Base-by-base conservation (phyloP, 139 green algal genomes). In the Closterium sp. region DNA sequence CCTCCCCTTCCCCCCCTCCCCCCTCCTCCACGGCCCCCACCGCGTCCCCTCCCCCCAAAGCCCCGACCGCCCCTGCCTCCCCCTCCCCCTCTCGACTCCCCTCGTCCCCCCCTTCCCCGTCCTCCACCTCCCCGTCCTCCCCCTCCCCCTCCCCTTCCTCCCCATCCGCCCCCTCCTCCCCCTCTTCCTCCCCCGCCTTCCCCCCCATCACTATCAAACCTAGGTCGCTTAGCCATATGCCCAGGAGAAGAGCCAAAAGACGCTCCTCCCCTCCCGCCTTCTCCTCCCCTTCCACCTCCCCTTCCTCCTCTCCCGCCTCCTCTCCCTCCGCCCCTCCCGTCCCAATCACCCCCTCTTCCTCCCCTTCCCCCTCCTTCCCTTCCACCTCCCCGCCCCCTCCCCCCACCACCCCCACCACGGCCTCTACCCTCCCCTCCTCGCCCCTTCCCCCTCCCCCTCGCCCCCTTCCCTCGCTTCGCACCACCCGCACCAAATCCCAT, bases 391-490 rank as follows among this genome's bases (percentile, higher is more conserved):
- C 50, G 50, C 1, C 50, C 38, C 50, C 50, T 73, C 9, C 45
- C 45, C 45, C 45, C 11, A 19, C 45, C 45, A 70, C 50, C 50
- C 13, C 50, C 50, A 73, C 50, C 50, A 21, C 27, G 88, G 88
- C n/a, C 13, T 19, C 88, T 31, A 88, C 28, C 88, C 21, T 31
- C 30, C n/a, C 45, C 28, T 79, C 28, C 28, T 73, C 28, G 19
- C 31, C 28, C 28, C 22, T 27, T 92, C 89, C 70, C 34, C n/a
- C 27, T 92, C 86, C 70, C 32, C 79, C 27, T 91, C 70, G 27
- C 62, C 9, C 45, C 45, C 45, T 10, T 73, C 50, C 50, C 50
- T 73, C 50, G 50, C 50, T 73, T 73, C 50, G 50, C 50, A 30
- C 89, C 89, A 9, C 85, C 29, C 85, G 27, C 73, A 92, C 34